Percentiles rank a stretch among this genome's conserved stretches.
These are phyloP conservation scores for Roridomyces roridus DNA, from an alignment of 768 basidiomycete species.

Conservation along the genomic window DNA sequence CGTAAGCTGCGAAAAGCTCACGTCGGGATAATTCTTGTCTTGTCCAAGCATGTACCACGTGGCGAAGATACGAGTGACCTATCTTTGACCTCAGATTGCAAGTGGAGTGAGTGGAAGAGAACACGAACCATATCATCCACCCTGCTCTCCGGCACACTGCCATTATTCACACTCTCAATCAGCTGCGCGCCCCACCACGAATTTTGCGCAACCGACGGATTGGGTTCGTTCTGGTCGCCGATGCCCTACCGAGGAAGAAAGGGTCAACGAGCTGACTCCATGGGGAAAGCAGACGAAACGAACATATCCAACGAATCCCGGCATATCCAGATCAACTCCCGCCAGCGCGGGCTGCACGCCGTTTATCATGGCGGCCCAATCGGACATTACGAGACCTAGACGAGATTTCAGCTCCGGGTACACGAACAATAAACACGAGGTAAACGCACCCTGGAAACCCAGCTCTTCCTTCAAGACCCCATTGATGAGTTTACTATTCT, in stretches of 20 bases:
- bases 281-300: not conserved
- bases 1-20: constrained; percentile 5
- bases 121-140: constrained; percentile 58
- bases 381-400: constrained; percentile 33
- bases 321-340: constrained; percentile 26
- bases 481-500: constrained; percentile 46
- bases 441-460: constrained; percentile 46
- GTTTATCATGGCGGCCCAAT: constrained; percentile 52
- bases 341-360: constrained; percentile 23
- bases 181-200: constrained; percentile 34
- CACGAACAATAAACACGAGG: not conserved
- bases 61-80: constrained; percentile 54
- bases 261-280: constrained; percentile 15
- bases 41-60: constrained; percentile 36
- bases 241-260: not conserved
- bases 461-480: constrained; percentile 52
- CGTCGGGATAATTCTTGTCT: constrained; percentile 5
- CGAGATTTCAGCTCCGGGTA: not conserved
- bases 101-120: constrained; percentile 19
- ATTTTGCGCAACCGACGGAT: constrained; percentile 19
- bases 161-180: constrained; percentile 48
- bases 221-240: constrained; percentile 4
- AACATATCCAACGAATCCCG: constrained; percentile 43
- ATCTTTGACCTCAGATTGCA: not conserved
- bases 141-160: constrained; percentile 50